These are phyloP conservation scores for Colletotrichum sp. DNA, from an alignment of 2,329 filamentous ascomycete species.

Conservation along the genomic window DNA sequence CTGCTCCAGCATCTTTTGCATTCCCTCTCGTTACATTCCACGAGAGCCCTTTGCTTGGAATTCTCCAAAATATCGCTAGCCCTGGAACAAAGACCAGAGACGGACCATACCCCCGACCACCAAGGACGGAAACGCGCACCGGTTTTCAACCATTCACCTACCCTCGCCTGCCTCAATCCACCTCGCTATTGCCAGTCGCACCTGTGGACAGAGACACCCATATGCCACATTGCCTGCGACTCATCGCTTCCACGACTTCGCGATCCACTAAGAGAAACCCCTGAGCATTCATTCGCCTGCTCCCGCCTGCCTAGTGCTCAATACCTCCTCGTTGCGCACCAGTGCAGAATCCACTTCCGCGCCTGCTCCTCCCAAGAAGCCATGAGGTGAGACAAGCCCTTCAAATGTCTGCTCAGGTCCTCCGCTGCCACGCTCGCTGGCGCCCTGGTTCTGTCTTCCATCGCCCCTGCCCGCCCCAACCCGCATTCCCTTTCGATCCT, in stretches of 20 bases:
- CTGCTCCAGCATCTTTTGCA: background rate
- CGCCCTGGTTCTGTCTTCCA: conserved; percentile 18
- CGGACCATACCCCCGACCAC: background rate
- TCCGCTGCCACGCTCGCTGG: conserved; percentile 18
- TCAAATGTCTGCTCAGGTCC: background rate
- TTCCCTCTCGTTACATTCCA: background rate
- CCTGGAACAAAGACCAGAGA: conserved; percentile 4
- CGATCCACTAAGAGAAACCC: background rate
- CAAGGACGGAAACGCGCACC: background rate
- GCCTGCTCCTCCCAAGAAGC: conserved; percentile 5
- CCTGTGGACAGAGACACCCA: background rate
- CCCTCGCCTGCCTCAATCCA: background rate
- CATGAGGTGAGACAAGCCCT: conserved; percentile 21
- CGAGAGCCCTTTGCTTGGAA: background rate
- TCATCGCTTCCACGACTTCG: background rate
- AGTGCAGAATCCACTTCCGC: background rate
- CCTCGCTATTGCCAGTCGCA: background rate
- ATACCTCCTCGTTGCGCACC: background rate
- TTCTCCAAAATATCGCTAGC: background rate
- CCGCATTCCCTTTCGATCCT: conserved; percentile 9
- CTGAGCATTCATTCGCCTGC: background rate
- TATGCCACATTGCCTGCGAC: background rate
- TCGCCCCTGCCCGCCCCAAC: background rate
- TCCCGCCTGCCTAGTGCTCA: background rate
- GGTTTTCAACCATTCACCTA: background rate